Percentiles rank a stretch among this genome's conserved stretches.
phyloP scores from a whole-genome alignment of 2,329 filamentous ascomycete species.

The Scytalidium sp. region DNA sequence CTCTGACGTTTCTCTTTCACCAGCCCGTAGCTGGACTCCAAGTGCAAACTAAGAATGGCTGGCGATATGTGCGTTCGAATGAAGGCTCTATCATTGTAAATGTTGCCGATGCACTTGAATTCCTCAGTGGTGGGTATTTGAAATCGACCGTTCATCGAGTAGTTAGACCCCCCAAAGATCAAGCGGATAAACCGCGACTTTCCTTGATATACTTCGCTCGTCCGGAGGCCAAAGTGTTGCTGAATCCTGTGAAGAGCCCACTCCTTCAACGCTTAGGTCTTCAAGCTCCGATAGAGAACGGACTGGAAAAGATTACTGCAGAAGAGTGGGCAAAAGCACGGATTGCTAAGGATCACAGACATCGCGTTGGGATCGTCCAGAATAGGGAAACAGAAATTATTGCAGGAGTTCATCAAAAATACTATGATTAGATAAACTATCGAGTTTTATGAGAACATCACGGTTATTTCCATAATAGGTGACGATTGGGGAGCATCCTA shows the following conservation, averaged over 20 bases:
- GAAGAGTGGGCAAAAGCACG: slow-evolving; percentile 38
- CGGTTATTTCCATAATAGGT: too few relatives aligned
- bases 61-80: slow-evolving; percentile 46
- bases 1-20: slow-evolving; percentile 52
- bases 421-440: slow-evolving; percentile 29
- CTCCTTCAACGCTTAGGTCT: slow-evolving; percentile 1
- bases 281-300: slow-evolving; percentile 18
- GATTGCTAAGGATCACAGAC: slow-evolving; percentile 17
- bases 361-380: slow-evolving; percentile 10
- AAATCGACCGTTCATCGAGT: slow-evolving; percentile 35
- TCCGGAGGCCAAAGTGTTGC: background rate
- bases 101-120: slow-evolving; percentile 43
- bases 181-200: slow-evolving; percentile 33
- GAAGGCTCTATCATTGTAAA: slow-evolving; percentile 47
- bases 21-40: slow-evolving; percentile 55
- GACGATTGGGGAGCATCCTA: too few relatives aligned
- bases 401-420: slow-evolving; percentile 15
- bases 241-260: background rate
- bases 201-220: slow-evolving; percentile 40
- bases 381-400: slow-evolving; percentile 14
- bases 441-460: too few relatives aligned
- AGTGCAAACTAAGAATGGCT: slow-evolving; percentile 42
- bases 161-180: slow-evolving; percentile 20
- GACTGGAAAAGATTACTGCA: slow-evolving; percentile 35
- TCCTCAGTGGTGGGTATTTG: slow-evolving; percentile 42